These are phyloP conservation scores for Debaryomyces hansenii DNA, from an alignment of 805 yeast species.

Conservation along the genomic window DNA sequence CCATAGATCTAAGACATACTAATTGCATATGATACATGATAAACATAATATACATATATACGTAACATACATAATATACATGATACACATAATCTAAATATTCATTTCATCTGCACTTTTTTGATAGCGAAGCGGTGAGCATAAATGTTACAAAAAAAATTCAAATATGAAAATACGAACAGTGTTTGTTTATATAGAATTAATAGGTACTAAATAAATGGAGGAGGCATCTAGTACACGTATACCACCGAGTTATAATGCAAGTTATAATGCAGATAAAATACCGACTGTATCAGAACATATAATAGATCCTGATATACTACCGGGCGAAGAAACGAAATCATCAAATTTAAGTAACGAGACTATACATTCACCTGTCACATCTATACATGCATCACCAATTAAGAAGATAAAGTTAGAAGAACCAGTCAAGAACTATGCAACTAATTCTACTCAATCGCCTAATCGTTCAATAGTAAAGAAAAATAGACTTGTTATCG, in stretches of 20 bases:
- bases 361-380: neutral
- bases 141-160: neutral
- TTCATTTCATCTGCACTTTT: neutral
- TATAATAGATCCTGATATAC: neutral
- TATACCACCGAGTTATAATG: neutral
- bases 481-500: conserved; percentile 14
- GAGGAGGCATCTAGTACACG: neutral
- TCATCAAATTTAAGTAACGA: neutral
- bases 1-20: neutral
- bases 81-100: neutral
- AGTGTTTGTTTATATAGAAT: neutral
- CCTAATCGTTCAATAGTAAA: neutral
- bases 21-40: neutral
- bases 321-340: neutral
- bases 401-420: neutral
- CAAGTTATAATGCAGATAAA: neutral
- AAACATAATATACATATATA: neutral
- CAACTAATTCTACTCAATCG: neutral
- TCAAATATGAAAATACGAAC: neutral
- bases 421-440: neutral
- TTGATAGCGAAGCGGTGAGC: neutral
- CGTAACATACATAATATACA: neutral
- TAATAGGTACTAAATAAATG: neutral
- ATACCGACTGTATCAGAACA: neutral
- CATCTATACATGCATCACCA: neutral